Evolutionary conservation across 495 filamentous ascomycete genomes (phyloP).

Genomic region (Lophium mytilinum): DNA sequence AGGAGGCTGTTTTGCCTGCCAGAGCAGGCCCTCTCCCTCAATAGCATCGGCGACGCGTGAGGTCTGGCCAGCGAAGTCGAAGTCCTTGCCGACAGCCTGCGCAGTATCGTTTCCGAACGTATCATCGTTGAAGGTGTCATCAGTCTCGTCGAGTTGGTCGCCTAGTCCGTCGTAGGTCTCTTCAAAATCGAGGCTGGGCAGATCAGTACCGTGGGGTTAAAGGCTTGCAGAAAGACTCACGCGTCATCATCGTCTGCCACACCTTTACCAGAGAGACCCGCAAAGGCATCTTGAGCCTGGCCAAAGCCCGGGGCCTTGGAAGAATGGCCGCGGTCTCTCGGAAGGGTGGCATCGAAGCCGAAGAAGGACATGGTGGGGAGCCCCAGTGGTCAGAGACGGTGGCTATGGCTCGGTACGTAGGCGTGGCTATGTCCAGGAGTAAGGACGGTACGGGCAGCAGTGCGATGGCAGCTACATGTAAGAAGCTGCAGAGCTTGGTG

Average conservation of each 20-base stretch:
- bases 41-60: conserved; percentile 77
- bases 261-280: conserved; percentile 54
- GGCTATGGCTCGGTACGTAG: too few species aligned
- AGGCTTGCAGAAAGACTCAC: conserved; percentile 43
- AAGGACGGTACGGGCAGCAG: too few species aligned
- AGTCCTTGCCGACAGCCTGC: conserved; percentile 71
- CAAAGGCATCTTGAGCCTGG: conserved; percentile 81
- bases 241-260: conserved; percentile 55
- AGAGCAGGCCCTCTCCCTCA: conserved; percentile 81
- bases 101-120: conserved; percentile 66
- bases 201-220: background rate
- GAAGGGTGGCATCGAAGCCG: conserved; percentile 65
- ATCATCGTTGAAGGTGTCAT: conserved; percentile 94
- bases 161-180: conserved; percentile 97
- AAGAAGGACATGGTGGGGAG: conserved; percentile 66
- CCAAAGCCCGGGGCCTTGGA: conserved; percentile 60
- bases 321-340: conserved; percentile 54
- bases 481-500: too few species aligned
- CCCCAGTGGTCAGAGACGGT: background rate
- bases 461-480: too few species aligned
- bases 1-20: conserved; percentile 33
- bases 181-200: conserved; percentile 74
- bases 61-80: conserved; percentile 92
- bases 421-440: too few species aligned
- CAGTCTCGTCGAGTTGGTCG: conserved; percentile 82